Conservation (phyloP, 495 filamentous ascomycete genomes). For the Trichocladium uniseriatum region DNA sequence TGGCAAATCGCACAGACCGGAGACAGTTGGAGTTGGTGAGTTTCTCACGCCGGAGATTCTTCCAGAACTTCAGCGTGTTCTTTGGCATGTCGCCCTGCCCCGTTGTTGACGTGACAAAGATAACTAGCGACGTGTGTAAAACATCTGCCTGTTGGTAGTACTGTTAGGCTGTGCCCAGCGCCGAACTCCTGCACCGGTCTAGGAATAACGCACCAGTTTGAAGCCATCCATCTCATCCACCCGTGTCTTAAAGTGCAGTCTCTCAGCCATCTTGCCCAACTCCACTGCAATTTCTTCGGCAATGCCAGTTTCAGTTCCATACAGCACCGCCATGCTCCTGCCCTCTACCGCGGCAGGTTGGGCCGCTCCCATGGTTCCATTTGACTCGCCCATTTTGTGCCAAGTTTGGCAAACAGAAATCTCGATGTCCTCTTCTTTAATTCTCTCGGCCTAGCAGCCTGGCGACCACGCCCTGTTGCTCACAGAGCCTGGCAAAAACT, state of each 20-base stretch:
- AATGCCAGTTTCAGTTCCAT: conserved; percentile 92
- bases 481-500: too few species aligned
- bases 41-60: conserved; percentile 64
- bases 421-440: too few species aligned
- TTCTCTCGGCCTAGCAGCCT: too few species aligned
- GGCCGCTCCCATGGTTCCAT: not conserved
- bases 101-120: conserved; percentile 83
- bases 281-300: conserved; percentile 82
- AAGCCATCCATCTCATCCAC: conserved; percentile 69
- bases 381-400: conserved; percentile 8
- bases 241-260: conserved; percentile 65
- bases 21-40: conserved; percentile 65
- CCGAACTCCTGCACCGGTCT: not conserved
- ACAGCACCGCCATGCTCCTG: conserved; percentile 68
- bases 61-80: conserved; percentile 79
- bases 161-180: not conserved
- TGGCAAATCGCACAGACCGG: conserved; percentile 56
- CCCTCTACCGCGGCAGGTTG: conserved; percentile 18
- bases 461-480: too few species aligned
- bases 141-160: conserved; percentile 30
- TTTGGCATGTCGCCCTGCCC: conserved; percentile 87
- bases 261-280: conserved; percentile 58
- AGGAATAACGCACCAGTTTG: conserved; percentile 53
- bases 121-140: conserved; percentile 48
- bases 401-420: not conserved